Evolutionary conservation across 257 asterid genomes (phyloP).

Genomic region (Penstemon davidsonii): DNA sequence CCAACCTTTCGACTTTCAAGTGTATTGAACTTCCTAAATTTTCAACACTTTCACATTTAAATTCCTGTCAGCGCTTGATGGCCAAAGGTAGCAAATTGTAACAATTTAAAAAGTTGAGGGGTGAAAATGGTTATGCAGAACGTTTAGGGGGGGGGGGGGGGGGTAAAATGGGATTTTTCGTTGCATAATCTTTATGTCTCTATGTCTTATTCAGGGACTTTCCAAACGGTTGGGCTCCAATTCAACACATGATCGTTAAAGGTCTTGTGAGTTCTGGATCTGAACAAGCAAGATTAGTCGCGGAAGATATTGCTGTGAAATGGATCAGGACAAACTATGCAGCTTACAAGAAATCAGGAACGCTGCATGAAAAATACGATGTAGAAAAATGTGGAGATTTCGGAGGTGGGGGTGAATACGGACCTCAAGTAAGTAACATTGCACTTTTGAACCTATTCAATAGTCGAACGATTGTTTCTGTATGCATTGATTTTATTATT

Average conservation of each 20-base stretch:
- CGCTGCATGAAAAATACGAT: conserved; percentile 85
- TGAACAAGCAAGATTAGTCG: conserved; percentile 47
- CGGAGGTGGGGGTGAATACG: conserved; percentile 96
- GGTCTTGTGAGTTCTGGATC: conserved; percentile 65
- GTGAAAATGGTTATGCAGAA: too few species aligned
- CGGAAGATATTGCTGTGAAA: conserved; percentile 58
- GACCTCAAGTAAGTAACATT: conserved; percentile 64
- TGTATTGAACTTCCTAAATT: too few species aligned
- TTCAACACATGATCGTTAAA: conserved; percentile 87
- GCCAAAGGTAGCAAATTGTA: too few species aligned
- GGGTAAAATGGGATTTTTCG: too few species aligned
- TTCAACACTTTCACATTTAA: too few species aligned
- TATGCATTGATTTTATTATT: neutral
- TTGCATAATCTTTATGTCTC: too few species aligned
- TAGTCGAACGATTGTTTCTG: too few species aligned
- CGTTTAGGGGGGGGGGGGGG: too few species aligned
- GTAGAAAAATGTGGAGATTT: conserved; percentile 68
- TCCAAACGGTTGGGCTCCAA: conserved; percentile 98
- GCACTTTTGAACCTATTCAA: neutral
- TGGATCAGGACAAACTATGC: conserved; percentile 83
- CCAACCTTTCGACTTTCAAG: too few species aligned
- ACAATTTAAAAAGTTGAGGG: too few species aligned
- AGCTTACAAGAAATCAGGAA: conserved; percentile 63
- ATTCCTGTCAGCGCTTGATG: too few species aligned
- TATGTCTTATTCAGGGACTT: conserved; percentile 58